These are phyloP conservation scores for Ceratocystis smalleyi DNA, from an alignment of 2,329 filamentous ascomycete genomes.

Conservation along the genomic window DNA sequence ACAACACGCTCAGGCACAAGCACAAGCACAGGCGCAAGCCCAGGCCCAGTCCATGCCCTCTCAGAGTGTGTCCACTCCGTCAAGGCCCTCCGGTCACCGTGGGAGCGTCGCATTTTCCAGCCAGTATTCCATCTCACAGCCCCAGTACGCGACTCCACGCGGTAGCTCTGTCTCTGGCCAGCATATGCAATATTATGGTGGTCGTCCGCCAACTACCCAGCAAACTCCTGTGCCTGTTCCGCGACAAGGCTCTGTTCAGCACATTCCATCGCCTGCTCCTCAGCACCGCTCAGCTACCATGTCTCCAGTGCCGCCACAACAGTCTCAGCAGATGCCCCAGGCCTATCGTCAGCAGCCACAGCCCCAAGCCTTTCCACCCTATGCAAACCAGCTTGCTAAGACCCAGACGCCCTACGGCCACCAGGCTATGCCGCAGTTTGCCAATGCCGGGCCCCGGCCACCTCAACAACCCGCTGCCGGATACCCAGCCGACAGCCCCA, in stretches of 20 bases:
- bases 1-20: slow-evolving; percentile 19
- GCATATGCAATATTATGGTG: slow-evolving; percentile 13
- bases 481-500: slow-evolving; percentile 28
- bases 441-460: slow-evolving; percentile 17
- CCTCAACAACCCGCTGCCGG: slow-evolving; percentile 19
- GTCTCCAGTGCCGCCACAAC: slow-evolving; percentile 20
- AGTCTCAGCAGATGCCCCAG: slow-evolving; percentile 23
- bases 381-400: slow-evolving; percentile 37
- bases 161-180: slow-evolving; percentile 6
- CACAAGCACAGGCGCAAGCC: slow-evolving; percentile 17
- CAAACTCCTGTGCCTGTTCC: slow-evolving; percentile 17
- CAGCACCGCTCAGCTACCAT: slow-evolving; percentile 21
- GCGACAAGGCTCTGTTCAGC: slow-evolving; percentile 11
- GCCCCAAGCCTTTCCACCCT: slow-evolving; percentile 30
- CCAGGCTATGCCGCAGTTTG: slow-evolving; percentile 34
- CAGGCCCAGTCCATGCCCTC: slow-evolving; percentile 1
- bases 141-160: slow-evolving; percentile 10
- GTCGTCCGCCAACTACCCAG: slow-evolving; percentile 9
- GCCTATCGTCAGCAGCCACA: slow-evolving; percentile 21
- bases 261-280: slow-evolving; percentile 14
- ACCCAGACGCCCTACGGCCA: slow-evolving; percentile 37
- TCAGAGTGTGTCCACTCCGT: slow-evolving; percentile 1
- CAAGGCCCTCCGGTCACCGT: slow-evolving; percentile 7
- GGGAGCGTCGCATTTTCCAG: slow-evolving; percentile 28
- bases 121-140: slow-evolving; percentile 24